These are phyloP conservation scores for Cytospora paraplurivora DNA, from an alignment of 2,329 filamentous ascomycete genomes.

Conservation along the genomic window DNA sequence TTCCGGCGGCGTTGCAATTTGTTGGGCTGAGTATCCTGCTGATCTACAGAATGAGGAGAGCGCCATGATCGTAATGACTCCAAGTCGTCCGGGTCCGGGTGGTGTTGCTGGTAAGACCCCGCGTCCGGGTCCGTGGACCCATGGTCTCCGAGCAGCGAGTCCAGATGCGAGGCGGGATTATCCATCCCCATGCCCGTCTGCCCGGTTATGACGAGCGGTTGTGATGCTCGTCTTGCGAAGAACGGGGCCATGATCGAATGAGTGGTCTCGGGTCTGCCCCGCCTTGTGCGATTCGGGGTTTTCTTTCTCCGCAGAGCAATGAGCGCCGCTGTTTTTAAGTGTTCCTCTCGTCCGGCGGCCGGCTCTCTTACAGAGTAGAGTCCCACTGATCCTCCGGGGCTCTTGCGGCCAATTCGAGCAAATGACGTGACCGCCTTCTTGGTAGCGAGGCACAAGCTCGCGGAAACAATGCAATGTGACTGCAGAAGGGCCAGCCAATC, in stretches of 20 bases:
- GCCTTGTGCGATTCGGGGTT: neutral
- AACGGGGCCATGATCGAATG: conserved; percentile 7
- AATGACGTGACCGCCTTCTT: neutral
- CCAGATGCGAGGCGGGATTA: conserved; percentile 16
- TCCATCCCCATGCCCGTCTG: conserved; percentile 11
- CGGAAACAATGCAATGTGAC: neutral
- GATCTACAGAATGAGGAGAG: neutral
- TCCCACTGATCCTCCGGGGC: neutral
- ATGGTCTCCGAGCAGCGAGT: conserved; percentile 11
- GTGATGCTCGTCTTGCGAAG: conserved; percentile 10
- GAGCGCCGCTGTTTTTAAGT: neutral
- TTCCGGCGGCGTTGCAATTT: conserved; percentile 23
- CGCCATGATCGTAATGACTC: conserved; percentile 22
- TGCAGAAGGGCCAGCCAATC: neutral
- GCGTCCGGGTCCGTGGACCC: conserved; percentile 20
- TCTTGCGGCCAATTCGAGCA: neutral
- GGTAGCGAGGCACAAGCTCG: neutral
- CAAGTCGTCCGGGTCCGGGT: conserved; percentile 14
- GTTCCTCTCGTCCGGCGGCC: neutral
- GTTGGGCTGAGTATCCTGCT: conserved; percentile 11
- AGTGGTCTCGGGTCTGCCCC: neutral
- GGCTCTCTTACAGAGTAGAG: neutral
- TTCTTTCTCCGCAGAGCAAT: neutral
- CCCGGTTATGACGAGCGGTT: conserved; percentile 1
- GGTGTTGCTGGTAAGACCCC: conserved; percentile 21